phyloP scores from a whole-genome alignment of 2,329 filamentous ascomycete genomes.

The Ophiosphaerella herpotricha region DNA sequence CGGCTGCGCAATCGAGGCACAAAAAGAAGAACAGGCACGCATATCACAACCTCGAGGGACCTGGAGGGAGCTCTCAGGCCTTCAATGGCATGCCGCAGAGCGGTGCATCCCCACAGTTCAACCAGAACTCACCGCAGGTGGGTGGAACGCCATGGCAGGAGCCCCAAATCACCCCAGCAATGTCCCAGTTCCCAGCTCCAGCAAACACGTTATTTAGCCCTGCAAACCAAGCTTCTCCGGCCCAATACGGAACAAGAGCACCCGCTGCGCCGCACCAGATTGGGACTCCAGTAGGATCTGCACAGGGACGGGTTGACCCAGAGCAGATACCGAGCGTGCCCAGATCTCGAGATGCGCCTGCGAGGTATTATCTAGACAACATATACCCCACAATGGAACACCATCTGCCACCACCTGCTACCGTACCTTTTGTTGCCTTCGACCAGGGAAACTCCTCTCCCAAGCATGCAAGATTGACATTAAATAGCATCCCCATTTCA shows the following conservation, averaged over 20 bases:
- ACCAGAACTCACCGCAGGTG: constrained; percentile 45
- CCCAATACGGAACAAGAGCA: constrained; percentile 44
- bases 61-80: constrained; percentile 66
- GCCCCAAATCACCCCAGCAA: constrained; percentile 50
- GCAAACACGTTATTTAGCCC: constrained; percentile 60
- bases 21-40: constrained; percentile 97
- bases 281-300: constrained; percentile 57
- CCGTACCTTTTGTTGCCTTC: constrained; percentile 86
- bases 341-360: constrained; percentile 77
- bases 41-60: constrained; percentile 81
- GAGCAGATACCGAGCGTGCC: constrained; percentile 94
- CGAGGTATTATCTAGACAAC: constrained; percentile 83
- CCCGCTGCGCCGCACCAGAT: constrained; percentile 29
- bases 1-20: constrained; percentile 54
- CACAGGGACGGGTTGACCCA: constrained; percentile 78
- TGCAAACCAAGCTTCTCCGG: constrained; percentile 37
- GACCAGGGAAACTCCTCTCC: constrained; percentile 97
- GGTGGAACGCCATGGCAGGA: constrained; percentile 48
- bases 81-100: constrained; percentile 70
- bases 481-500: constrained; percentile 90
- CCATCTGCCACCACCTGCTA: constrained; percentile 85
- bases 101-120: constrained; percentile 63
- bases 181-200: constrained; percentile 65
- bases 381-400: constrained; percentile 95
- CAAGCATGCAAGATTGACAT: constrained; percentile 85